Evolutionary conservation across 257 asterid genomes (phyloP), one percentile per base, ranked within the genome.

Genomic region (Striga asiatica): DNA sequence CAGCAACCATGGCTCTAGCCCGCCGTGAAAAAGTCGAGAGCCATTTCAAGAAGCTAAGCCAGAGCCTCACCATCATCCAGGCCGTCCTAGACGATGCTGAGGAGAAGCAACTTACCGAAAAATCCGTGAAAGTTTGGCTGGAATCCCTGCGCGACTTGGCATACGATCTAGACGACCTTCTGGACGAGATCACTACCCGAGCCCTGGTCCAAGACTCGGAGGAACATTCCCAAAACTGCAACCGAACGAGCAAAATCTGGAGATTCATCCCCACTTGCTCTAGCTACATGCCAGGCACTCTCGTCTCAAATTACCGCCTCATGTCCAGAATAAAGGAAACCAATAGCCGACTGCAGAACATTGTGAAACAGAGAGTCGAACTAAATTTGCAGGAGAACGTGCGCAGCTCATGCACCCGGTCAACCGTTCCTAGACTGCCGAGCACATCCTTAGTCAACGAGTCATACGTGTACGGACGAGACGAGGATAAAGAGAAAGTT

Each of bases 11-110:
- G 72, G 67, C 69, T 32, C 71, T 77, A 18, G 75, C 76, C 21
- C 66, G 65, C 25, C 71, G 50, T 6, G 72, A 77, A 62, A 74
- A 68, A 47, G 64, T 77, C 29, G 48, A 54, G 35, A 20, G 48
- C 47, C 22, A 34, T 43, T 59, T 68, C 54, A 64, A 27, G 52
- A 74, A 59, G 57, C 69, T 74, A 47, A 13, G 48, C 6, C 59
- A 65, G 28, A 54, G 13, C 2, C 54, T 67, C 35, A 0, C 0
- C 21, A 20, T 45, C 35, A 68, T 77, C 53, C 62, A 43, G 51
- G 70, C 70, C 2, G 71, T 65, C 51, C 67, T 74, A 5, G 58
- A 12, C 27, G 76, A 78, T 57, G 84, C 84, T 18, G 76, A 77
- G 65, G 76, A 71, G 0, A 77, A 68, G 68, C 78, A 74, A 23